These are phyloP conservation scores for Vachellia pachyceras DNA, from an alignment of 306 rosid species.

Conservation along the genomic window DNA sequence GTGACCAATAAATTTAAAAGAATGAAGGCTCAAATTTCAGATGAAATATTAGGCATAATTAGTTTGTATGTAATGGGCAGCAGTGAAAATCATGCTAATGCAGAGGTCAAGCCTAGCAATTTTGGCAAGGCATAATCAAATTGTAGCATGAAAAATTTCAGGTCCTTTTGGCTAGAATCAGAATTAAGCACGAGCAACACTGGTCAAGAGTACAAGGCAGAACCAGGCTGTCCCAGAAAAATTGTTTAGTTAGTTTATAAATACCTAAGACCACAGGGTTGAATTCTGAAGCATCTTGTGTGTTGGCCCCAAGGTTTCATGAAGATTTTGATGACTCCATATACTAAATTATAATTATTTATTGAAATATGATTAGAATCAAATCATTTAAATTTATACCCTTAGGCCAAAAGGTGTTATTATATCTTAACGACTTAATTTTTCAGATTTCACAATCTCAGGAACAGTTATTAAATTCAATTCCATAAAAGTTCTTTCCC, in stretches of 20 bases:
- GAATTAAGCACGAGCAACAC: neutral
- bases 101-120: neutral
- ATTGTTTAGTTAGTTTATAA: neutral
- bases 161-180: neutral
- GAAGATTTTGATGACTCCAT: neutral
- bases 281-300: neutral
- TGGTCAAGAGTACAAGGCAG: neutral
- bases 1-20: neutral
- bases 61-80: neutral
- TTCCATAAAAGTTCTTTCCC: neutral
- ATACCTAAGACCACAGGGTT: neutral
- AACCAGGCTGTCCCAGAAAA: neutral
- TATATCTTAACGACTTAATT: neutral
- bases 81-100: neutral
- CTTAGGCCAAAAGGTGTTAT: neutral
- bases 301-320: neutral
- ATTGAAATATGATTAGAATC: neutral
- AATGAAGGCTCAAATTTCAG: neutral
- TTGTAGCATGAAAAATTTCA: neutral
- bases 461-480: neutral
- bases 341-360: neutral
- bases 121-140: neutral
- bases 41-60: neutral
- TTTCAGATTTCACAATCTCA: neutral
- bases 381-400: neutral